phyloP scores from a whole-genome alignment of 208 protist genomes.

The Acanthamoeba sp. region DNA sequence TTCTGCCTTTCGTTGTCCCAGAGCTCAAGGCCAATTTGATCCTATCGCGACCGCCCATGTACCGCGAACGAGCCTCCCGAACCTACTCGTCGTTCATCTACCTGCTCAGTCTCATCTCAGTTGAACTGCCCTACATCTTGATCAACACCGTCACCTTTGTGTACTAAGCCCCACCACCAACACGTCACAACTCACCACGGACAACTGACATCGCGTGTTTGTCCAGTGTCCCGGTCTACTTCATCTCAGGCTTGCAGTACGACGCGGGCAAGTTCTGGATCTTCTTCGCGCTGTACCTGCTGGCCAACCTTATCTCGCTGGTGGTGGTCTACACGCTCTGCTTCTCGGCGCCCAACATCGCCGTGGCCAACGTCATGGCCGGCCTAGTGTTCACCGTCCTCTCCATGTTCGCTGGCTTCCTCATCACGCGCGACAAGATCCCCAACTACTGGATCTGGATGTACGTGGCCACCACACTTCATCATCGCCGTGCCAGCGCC shows the following conservation, averaged over 20 bases:
- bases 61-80: background rate
- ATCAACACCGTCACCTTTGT: conserved; percentile 2
- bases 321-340: background rate
- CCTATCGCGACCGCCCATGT: background rate
- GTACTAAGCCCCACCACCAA: background rate
- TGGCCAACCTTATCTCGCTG: background rate
- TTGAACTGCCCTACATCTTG: conserved; percentile 1
- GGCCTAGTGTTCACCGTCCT: background rate
- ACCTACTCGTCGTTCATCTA: conserved; percentile 18
- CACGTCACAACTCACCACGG: too few species aligned
- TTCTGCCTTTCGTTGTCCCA: background rate
- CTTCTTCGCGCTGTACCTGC: conserved; percentile 29
- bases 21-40: background rate
- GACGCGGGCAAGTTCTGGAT: conserved; percentile 42
- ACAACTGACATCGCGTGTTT: too few species aligned
- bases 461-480: too few species aligned
- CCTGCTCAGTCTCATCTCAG: background rate
- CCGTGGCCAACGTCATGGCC: background rate
- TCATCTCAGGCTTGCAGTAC: conserved; percentile 25
- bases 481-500: too few species aligned
- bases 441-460: conserved; percentile 28
- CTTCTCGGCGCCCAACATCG: background rate
- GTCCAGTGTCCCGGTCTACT: background rate
- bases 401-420: conserved; percentile 33
- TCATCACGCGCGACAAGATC: conserved; percentile 51